Percentiles rank a stretch among this genome's conserved stretches.
These are phyloP conservation scores for Cyclotella baltica DNA, from an alignment of 108 stramenopile genomes.

Conservation along the genomic window DNA sequence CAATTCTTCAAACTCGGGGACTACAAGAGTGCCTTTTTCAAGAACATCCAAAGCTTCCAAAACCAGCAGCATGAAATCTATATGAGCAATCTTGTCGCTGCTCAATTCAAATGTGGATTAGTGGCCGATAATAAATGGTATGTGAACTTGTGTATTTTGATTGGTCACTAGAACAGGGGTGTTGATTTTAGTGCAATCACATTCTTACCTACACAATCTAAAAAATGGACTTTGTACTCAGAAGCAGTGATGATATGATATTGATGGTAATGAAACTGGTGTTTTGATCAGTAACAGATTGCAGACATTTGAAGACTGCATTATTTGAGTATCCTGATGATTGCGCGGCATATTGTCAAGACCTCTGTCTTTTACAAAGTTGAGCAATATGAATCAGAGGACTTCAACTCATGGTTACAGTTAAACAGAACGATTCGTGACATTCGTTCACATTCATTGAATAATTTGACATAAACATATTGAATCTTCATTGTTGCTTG, in stretches of 20 bases:
- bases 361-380: slow-evolving; percentile 43
- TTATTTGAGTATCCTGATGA: slow-evolving; percentile 9
- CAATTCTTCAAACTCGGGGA: slow-evolving; percentile 42
- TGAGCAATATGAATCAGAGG: slow-evolving; percentile 52
- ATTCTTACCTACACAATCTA: too few species aligned
- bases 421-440: too few species aligned
- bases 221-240: slow-evolving; percentile 6
- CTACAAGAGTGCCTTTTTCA: slow-evolving; percentile 24
- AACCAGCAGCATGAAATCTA: slow-evolving; percentile 43
- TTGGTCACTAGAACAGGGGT: too few species aligned
- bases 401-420: slow-evolving; percentile 35
- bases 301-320: slow-evolving; percentile 31
- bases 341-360: slow-evolving; percentile 49
- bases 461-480: too few species aligned
- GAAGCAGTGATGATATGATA: slow-evolving; percentile 3
- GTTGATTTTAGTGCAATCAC: too few species aligned
- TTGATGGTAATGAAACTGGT: slow-evolving; percentile 14
- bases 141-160: too few species aligned
- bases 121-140: slow-evolving; percentile 50
- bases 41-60: slow-evolving; percentile 41
- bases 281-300: slow-evolving; percentile 23
- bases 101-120: slow-evolving; percentile 30
- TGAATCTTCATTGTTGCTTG: too few species aligned
- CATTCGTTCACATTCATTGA: too few species aligned
- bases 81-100: slow-evolving; percentile 27